Percentiles rank a stretch among this genome's conserved stretches.
Conservation (phyloP, 2,329 filamentous ascomycete genomes). For the Colletotrichum kahawae region DNA sequence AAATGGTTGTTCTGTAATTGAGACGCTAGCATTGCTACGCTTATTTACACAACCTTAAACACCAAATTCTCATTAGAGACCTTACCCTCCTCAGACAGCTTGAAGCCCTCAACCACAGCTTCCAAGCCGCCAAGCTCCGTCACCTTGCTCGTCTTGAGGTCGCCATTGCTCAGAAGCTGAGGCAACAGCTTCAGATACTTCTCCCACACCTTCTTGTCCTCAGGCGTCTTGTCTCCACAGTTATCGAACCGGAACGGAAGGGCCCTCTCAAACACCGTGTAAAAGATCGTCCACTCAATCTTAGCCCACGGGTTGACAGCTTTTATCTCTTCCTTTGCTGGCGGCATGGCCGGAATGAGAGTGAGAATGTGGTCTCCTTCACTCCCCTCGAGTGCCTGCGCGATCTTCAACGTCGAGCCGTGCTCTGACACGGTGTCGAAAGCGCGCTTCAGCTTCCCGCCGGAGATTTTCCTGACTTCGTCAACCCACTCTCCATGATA, state of each 20-base stretch:
- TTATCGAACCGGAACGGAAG: not conserved
- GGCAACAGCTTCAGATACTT: not conserved
- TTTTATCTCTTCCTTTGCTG: not conserved
- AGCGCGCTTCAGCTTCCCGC: slow-evolving; percentile 15
- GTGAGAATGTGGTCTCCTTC: slow-evolving; percentile 32
- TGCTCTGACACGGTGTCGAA: slow-evolving; percentile 35
- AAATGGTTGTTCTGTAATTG: too few relatives aligned
- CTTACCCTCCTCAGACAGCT: not conserved
- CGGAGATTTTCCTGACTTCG: slow-evolving; percentile 19
- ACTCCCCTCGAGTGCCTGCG: slow-evolving; percentile 22
- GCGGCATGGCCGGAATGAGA: slow-evolving; percentile 13
- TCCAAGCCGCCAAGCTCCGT: not conserved
- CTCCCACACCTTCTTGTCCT: slow-evolving; percentile 1
- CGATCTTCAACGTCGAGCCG: slow-evolving; percentile 30
- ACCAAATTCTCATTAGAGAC: not conserved
- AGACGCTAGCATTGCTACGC: too few relatives aligned
- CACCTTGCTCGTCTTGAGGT: not conserved
- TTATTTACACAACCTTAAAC: not conserved
- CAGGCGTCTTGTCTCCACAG: not conserved
- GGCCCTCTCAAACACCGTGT: not conserved
- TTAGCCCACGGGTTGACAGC: not conserved
- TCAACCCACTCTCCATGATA: slow-evolving; percentile 34
- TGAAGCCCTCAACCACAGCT: not conserved
- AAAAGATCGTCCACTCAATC: not conserved
- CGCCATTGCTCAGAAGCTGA: not conserved